A percentile compares a stretch with the other conserved stretches of the same genome.
Evolutionary conservation across 2,329 filamentous ascomycete genomes (phyloP).

Genomic region (Fusarium sororula): DNA sequence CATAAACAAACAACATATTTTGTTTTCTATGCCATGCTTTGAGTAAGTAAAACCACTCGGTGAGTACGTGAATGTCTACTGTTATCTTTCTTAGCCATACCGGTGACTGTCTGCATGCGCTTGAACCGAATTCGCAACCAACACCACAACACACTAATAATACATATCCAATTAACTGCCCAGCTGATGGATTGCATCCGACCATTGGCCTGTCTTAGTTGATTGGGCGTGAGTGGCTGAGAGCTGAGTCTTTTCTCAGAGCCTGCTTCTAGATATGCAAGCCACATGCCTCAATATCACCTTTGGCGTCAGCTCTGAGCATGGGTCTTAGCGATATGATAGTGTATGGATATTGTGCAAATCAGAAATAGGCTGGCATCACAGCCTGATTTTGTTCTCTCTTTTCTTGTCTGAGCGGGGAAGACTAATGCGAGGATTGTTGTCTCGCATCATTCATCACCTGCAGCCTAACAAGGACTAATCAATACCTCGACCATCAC

Average conservation of each 20-base stretch:
- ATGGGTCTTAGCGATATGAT: neutral
- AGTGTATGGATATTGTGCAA: conserved; percentile 3
- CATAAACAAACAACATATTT: neutral
- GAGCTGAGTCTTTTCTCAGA: neutral
- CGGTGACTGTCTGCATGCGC: neutral
- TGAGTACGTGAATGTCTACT: too few relatives aligned
- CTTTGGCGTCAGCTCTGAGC: conserved; percentile 1
- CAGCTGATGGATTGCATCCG: neutral
- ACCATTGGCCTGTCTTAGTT: neutral
- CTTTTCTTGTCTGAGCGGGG: neutral
- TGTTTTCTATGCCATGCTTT: neutral
- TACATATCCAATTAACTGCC: neutral
- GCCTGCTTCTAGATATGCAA: conserved; percentile 15
- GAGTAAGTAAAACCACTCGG: neutral
- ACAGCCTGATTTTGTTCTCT: neutral
- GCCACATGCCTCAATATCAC: neutral
- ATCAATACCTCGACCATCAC: neutral
- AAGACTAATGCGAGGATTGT: neutral
- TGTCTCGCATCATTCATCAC: neutral
- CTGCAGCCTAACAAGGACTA: neutral
- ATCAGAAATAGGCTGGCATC: neutral
- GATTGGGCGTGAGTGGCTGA: neutral
- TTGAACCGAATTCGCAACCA: neutral
- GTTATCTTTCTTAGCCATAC: neutral
- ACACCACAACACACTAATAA: neutral